Evolutionary conservation across 2,329 filamentous ascomycete species (phyloP).

Genomic region (Alternaria sp.): DNA sequence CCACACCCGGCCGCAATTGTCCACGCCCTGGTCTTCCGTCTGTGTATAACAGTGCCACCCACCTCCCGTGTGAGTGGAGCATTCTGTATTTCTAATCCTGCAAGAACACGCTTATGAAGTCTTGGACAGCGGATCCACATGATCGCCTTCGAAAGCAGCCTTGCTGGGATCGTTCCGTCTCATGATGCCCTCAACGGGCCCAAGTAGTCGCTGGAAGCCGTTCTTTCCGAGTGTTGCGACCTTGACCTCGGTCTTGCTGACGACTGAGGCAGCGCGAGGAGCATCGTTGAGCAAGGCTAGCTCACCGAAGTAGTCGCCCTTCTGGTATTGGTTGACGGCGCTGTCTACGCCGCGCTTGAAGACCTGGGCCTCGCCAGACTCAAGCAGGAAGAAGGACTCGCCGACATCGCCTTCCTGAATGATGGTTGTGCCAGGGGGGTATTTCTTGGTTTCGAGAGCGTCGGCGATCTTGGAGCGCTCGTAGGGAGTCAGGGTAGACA

Average conservation of each 20-base stretch:
- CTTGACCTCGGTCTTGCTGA: constrained; percentile 86
- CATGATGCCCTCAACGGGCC: constrained; percentile 94
- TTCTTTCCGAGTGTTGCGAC: constrained; percentile 91
- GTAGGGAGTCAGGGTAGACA: constrained; percentile 83
- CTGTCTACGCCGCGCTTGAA: constrained; percentile 76
- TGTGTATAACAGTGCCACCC: not conserved
- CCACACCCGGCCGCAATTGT: constrained; percentile 1
- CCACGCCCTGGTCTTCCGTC: not conserved
- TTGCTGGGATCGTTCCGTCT: constrained; percentile 70
- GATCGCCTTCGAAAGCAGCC: constrained; percentile 42
- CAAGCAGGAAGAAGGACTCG: constrained; percentile 88
- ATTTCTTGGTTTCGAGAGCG: constrained; percentile 90
- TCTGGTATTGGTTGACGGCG: constrained; percentile 80
- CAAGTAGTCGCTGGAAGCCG: constrained; percentile 90
- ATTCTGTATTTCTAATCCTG: not conserved
- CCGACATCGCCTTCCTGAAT: constrained; percentile 92
- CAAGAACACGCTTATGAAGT: constrained; percentile 17
- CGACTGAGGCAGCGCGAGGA: constrained; percentile 86
- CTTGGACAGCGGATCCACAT: constrained; percentile 67
- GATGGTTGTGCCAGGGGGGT: constrained; percentile 77
- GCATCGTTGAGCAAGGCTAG: constrained; percentile 91
- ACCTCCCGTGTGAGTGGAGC: not conserved
- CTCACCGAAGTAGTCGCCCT: constrained; percentile 98
- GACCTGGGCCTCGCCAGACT: constrained; percentile 84
- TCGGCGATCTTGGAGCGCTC: constrained; percentile 98